Evolutionary conservation across 176 grass and related monocot species (phyloP), one percentile per base, ranked within the genome.

Genomic region (Phoenix roebelenii): DNA sequence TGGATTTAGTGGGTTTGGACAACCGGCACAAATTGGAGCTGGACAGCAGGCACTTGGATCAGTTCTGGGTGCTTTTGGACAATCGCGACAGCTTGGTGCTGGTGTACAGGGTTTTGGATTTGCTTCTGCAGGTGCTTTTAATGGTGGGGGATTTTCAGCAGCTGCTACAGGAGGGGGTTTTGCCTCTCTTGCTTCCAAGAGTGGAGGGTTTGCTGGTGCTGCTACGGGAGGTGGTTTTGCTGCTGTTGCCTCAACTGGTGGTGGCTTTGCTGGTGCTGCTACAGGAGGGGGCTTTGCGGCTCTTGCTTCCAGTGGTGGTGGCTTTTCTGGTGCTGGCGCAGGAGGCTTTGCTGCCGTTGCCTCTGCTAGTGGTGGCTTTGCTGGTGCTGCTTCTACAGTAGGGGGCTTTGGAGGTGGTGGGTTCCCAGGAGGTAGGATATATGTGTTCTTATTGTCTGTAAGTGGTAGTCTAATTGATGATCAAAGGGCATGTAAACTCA

Each of bases 11-110:
- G 86, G 92, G 55, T 96, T 96, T 74, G 92, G 92, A 66, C 92
- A 96, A 25, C 66, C 74, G 67, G 70, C 77, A 56, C 65, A 67
- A 67, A 54, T 67, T 22, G 65, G 65, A 56, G 51, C 72, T 66
- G 85, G 66, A 57, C 82, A 80, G 71, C 92, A 96, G 68, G 87
- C 63, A 0, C 86, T 97, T 80, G 92, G 92, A 60, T 91, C 84
- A 55, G 92, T 91, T 71, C 77, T 97, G 30, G 87, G 92, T 72
- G 66, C 92, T 79, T 97, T 91, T 69, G 92, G 92, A 72, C 86
- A 97, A 74, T 88, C 92, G 19, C 92, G 87, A 44, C 92, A 97
- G 63, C 54, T 90, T 57, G 91, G 91, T 81, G 59, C 65, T 22
- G 72, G 83, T 16, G 35, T 12, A 44, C 35, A 44, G 35, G 65